These are phyloP conservation scores for Fusarium sulawesiense DNA, from an alignment of 2,329 filamentous ascomycete genomes.

Conservation along the genomic window DNA sequence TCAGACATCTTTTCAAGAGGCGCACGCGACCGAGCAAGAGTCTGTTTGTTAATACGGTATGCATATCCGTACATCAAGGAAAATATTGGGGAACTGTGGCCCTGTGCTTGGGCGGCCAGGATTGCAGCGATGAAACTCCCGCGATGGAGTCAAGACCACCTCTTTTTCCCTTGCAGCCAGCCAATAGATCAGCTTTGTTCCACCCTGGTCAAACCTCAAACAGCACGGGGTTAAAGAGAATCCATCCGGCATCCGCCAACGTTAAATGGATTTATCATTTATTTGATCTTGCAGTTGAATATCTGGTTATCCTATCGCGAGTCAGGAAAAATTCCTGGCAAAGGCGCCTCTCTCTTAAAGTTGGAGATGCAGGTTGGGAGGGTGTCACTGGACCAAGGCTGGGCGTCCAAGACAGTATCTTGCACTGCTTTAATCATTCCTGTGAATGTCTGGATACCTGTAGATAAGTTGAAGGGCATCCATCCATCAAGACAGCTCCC, in stretches of 20 bases:
- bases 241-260: neutral
- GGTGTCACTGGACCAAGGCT: constrained; percentile 11
- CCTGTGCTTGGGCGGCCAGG: constrained; percentile 33
- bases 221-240: constrained; percentile 29
- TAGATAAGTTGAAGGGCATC: constrained; percentile 35
- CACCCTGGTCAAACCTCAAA: constrained; percentile 42
- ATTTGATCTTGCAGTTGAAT: neutral
- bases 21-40: constrained; percentile 19
- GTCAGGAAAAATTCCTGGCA: constrained; percentile 32
- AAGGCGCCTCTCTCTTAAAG: constrained; percentile 12
- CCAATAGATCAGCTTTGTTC: constrained; percentile 20
- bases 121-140: constrained; percentile 38
- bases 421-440: constrained; percentile 31
- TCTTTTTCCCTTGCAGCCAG: constrained; percentile 32
- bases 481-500: constrained; percentile 9
- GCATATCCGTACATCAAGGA: neutral
- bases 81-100: constrained; percentile 7
- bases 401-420: constrained; percentile 15
- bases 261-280: neutral
- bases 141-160: constrained; percentile 17
- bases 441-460: constrained; percentile 19
- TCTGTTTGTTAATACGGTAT: neutral
- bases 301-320: neutral
- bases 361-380: constrained; percentile 10
- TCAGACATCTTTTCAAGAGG: constrained; percentile 21